Conservation (phyloP, 768 basidiomycete genomes). For the Russula ochroleuca region DNA sequence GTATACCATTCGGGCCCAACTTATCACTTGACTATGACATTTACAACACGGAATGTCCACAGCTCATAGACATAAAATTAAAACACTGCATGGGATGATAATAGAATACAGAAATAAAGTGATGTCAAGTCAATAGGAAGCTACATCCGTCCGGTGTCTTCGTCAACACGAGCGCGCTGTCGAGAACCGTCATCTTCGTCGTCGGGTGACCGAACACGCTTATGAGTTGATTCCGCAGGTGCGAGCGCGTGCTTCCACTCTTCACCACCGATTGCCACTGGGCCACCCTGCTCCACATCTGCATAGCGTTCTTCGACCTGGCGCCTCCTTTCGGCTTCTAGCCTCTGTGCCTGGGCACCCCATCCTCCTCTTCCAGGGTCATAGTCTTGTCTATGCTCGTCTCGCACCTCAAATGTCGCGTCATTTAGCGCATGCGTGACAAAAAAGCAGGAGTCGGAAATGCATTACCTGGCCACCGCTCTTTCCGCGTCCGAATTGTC, state of each 20-base stretch:
- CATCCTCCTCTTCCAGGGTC: constrained; percentile 94
- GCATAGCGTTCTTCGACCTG: constrained; percentile 85
- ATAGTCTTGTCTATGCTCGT: constrained; percentile 96
- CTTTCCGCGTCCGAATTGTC: constrained; percentile 96
- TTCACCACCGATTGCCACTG: constrained; percentile 77
- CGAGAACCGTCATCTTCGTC: constrained; percentile 62
- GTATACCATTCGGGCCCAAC: constrained; percentile 45
- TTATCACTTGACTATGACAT: constrained; percentile 45
- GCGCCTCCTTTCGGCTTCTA: constrained; percentile 69
- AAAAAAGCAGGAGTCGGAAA: not conserved
- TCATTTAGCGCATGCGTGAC: not conserved
- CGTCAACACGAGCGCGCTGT: constrained; percentile 60
- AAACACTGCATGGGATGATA: not conserved
- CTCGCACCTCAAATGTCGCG: constrained; percentile 51
- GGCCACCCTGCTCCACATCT: constrained; percentile 73
- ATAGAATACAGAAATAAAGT: constrained; percentile 26
- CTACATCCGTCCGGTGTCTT: constrained; percentile 68
- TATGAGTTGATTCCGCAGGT: constrained; percentile 43
- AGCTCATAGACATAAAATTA: constrained; percentile 22
- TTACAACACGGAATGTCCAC: constrained; percentile 2
- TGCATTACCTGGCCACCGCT: constrained; percentile 80
- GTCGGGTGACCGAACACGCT: constrained; percentile 72
- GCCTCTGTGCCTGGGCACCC: constrained; percentile 80
- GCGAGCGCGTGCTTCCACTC: constrained; percentile 75
- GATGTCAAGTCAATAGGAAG: constrained; percentile 14